A percentile compares a stretch with the other conserved stretches of the same genome.
phyloP scores from a whole-genome alignment of 495 filamentous ascomycete species.

The Penicillium flavigenum region DNA sequence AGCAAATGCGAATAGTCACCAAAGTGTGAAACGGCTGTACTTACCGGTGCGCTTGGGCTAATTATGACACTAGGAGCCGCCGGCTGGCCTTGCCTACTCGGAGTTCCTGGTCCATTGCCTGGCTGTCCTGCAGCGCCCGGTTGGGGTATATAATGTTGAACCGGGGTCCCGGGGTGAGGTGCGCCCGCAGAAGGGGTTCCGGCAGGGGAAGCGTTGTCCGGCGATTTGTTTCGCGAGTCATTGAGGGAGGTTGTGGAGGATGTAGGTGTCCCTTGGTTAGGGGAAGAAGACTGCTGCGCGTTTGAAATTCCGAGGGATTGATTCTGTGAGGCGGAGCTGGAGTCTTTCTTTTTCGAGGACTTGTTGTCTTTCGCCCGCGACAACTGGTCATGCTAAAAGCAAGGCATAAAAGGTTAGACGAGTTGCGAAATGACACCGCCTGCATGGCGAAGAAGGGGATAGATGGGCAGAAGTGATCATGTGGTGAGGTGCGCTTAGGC shows the following conservation, averaged over 20 bases:
- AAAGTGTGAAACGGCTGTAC: constrained; percentile 31
- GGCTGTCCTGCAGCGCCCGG: constrained; percentile 38
- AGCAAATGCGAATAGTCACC: constrained; percentile 17
- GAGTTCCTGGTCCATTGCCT: constrained; percentile 64
- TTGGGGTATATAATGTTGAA: constrained; percentile 36
- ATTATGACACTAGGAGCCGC: constrained; percentile 89
- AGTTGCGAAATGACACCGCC: constrained; percentile 11
- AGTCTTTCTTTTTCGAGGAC: constrained; percentile 89
- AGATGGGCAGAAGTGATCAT: constrained; percentile 18
- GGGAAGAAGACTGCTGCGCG: constrained; percentile 61
- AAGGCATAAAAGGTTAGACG: constrained; percentile 37
- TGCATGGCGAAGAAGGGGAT: constrained; percentile 19
- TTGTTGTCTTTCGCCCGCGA: constrained; percentile 94
- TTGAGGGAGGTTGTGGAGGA: constrained; percentile 86
- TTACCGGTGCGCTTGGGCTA: constrained; percentile 90
- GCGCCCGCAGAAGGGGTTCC: constrained; percentile 28
- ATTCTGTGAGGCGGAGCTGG: constrained; percentile 70
- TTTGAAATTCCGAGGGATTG: constrained; percentile 38
- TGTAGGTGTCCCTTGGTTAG: constrained; percentile 68
- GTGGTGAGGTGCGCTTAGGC: constrained; percentile 19
- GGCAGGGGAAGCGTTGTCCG: constrained; percentile 61
- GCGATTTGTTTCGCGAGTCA: constrained; percentile 75
- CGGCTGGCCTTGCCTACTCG: constrained; percentile 63
- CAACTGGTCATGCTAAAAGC: constrained; percentile 74
- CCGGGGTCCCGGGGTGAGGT: constrained; percentile 27